Evolutionary conservation across 768 basidiomycete species (phyloP).

Genomic region (Psilocybe cyanescens): DNA sequence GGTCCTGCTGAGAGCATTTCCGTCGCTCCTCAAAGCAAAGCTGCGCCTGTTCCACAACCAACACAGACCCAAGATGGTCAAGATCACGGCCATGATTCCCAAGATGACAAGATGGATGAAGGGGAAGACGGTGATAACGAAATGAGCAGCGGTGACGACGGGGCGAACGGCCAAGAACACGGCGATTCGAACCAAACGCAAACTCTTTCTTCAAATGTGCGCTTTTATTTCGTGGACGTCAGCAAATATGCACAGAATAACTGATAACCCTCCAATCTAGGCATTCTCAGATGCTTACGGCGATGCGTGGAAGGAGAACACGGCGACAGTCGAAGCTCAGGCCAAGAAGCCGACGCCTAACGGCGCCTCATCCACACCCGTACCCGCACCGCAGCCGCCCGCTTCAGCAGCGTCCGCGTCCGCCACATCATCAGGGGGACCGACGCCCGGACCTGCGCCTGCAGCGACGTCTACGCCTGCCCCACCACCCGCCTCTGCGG

Average conservation of each 20-base stretch:
- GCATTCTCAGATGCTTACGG: constrained; percentile 56
- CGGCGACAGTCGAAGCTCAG: constrained; percentile 33
- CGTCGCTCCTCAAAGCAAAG: background rate
- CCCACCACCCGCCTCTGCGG: constrained; percentile 6
- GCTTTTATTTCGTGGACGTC: background rate
- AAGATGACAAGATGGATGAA: constrained; percentile 34
- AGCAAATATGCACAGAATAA: background rate
- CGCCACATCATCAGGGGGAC: background rate
- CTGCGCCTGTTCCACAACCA: background rate
- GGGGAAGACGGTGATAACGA: constrained; percentile 26
- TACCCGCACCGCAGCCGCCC: constrained; percentile 9
- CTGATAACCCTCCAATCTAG: constrained; percentile 29
- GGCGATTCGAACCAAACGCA: constrained; percentile 9
- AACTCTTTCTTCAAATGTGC: constrained; percentile 17
- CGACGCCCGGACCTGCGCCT: background rate
- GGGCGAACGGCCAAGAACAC: constrained; percentile 2
- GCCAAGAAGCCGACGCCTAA: constrained; percentile 4
- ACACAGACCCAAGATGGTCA: constrained; percentile 4
- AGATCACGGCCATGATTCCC: constrained; percentile 5
- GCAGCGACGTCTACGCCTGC: constrained; percentile 1
- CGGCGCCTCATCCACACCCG: constrained; percentile 3
- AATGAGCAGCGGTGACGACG: constrained; percentile 12
- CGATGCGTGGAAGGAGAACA: constrained; percentile 67
- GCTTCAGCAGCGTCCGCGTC: background rate
- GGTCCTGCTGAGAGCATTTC: background rate